Conservation (phyloP, 179 eudicot genomes). For the Patellifolia procumbens region DNA sequence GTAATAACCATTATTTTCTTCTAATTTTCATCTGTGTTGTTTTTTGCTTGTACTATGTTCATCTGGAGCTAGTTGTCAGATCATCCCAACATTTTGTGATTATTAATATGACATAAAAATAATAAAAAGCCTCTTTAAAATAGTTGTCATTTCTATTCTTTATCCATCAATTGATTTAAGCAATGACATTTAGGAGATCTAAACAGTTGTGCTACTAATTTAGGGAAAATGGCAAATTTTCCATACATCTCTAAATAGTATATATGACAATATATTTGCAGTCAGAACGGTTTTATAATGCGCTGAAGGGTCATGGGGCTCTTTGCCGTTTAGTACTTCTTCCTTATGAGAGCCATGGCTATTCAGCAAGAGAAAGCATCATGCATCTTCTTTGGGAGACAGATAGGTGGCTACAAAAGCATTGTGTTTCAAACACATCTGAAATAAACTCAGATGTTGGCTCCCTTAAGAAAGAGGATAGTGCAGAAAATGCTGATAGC, state of each 20-base stretch:
- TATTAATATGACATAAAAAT: no score
- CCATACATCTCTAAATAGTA: constrained; percentile 8
- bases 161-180: no score
- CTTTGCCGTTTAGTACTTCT: constrained; percentile 52
- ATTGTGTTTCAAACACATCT: constrained; percentile 58
- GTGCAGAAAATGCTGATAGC: constrained; percentile 8
- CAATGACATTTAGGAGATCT: no score
- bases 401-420: constrained; percentile 90
- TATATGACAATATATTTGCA: constrained; percentile 30
- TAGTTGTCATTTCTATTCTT: no score
- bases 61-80: no score
- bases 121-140: no score
- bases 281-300: constrained; percentile 93
- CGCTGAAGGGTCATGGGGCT: constrained; percentile 96
- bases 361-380: constrained; percentile 88
- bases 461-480: constrained; percentile 33
- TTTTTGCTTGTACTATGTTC: neutral
- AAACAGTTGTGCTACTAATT: no score
- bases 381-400: constrained; percentile 99
- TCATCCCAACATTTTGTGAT: no score
- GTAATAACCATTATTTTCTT: neutral
- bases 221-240: neutral
- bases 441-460: constrained; percentile 40
- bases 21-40: neutral
- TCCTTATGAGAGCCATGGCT: constrained; percentile 69